Percentiles rank a stretch among this genome's conserved stretches.
Evolutionary conservation across 495 filamentous ascomycete genomes (phyloP).

Genomic region (Penicillium cinerascens): DNA sequence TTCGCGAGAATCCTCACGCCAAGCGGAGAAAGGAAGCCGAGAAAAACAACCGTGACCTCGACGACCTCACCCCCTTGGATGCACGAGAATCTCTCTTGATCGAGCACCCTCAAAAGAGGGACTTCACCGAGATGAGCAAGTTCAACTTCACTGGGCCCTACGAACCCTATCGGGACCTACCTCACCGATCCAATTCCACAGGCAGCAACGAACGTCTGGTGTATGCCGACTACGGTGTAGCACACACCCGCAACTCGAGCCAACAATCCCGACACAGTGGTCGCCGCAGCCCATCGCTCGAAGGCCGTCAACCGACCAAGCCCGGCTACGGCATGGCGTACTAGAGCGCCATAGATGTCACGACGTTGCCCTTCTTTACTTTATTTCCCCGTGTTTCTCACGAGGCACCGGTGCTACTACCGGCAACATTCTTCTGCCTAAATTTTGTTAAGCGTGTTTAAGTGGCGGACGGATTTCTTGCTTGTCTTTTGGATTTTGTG

Average conservation of each 20-base stretch:
- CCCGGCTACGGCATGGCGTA: constrained; percentile 42
- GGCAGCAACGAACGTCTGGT: constrained; percentile 45
- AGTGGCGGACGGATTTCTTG: constrained; percentile 8
- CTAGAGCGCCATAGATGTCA: constrained; percentile 16
- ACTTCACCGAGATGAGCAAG: constrained; percentile 45
- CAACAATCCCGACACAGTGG: constrained; percentile 30
- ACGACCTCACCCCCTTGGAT: constrained; percentile 85
- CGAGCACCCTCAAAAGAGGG: constrained; percentile 38
- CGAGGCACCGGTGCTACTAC: neutral
- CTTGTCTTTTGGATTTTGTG: constrained; percentile 9
- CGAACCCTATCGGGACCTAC: constrained; percentile 43
- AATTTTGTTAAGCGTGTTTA: constrained; percentile 13
- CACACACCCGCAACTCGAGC: constrained; percentile 38
- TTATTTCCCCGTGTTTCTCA: neutral
- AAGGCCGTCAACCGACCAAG: constrained; percentile 36
- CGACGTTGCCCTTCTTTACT: constrained; percentile 5
- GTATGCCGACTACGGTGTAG: constrained; percentile 34
- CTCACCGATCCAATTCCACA: constrained; percentile 24
- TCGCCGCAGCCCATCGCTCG: constrained; percentile 28
- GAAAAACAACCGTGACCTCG: constrained; percentile 76
- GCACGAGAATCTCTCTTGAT: constrained; percentile 88
- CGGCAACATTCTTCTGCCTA: constrained; percentile 6
- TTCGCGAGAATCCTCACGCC: constrained; percentile 84
- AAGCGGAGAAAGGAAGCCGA: constrained; percentile 83
- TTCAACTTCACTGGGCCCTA: constrained; percentile 47